Evolutionary conservation across 176 grass and related monocot species (phyloP).

Genomic region (Hyparrhenia diplandra): DNA sequence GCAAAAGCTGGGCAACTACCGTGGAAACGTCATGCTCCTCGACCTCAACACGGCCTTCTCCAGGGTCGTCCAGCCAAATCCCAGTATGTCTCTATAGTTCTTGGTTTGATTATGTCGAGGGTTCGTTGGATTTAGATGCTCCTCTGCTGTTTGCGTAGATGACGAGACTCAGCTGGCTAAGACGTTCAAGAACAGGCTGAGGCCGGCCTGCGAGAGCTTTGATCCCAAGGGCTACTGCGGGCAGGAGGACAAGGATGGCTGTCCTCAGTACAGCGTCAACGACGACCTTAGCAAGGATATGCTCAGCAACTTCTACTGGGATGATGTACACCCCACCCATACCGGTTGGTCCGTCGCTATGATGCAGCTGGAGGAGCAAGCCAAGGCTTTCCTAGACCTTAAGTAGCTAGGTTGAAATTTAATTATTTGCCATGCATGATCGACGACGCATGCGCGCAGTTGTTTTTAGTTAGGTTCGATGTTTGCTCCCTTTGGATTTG

Average conservation of each 20-base stretch:
- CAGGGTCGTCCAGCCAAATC: background rate
- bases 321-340: background rate
- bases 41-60: background rate
- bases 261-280: background rate
- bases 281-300: background rate
- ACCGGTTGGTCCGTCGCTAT: background rate
- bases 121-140: no score
- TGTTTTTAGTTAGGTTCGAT: no score
- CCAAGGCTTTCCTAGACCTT: background rate
- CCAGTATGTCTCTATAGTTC: background rate
- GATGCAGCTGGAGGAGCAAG: background rate
- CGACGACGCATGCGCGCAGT: no score
- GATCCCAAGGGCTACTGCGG: background rate
- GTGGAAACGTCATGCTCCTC: background rate
- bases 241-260: background rate
- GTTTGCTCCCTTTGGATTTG: no score
- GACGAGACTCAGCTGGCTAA: background rate
- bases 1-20: background rate
- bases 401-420: background rate
- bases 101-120: no score
- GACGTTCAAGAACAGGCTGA: background rate
- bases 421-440: no score
- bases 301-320: background rate
- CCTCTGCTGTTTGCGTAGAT: background rate
- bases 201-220: background rate